phyloP scores from a whole-genome alignment of 2,329 filamentous ascomycete genomes.

The Septoria petroselini region DNA sequence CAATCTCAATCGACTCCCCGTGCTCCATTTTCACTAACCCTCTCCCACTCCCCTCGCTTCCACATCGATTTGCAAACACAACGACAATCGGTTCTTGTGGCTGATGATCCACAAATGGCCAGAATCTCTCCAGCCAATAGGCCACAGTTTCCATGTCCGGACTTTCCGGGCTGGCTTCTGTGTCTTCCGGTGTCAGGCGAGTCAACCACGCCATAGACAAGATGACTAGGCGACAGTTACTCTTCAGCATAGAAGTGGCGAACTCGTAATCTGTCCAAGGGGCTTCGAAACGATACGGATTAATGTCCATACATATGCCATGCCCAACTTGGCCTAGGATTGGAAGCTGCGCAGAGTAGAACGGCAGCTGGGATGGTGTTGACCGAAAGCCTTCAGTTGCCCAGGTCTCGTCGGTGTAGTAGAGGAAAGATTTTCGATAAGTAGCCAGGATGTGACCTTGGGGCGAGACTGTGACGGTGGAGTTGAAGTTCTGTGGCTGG shows the following conservation, averaged over 20 bases:
- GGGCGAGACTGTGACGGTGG: slow-evolving; percentile 56
- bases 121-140: slow-evolving; percentile 72
- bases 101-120: slow-evolving; percentile 51
- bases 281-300: slow-evolving; percentile 60
- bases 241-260: slow-evolving; percentile 56
- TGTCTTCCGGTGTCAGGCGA: slow-evolving; percentile 48
- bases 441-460: slow-evolving; percentile 54
- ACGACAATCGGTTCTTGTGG: slow-evolving; percentile 60
- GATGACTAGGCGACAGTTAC: slow-evolving; percentile 61
- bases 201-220: slow-evolving; percentile 79
- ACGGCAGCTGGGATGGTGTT: slow-evolving; percentile 18
- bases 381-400: slow-evolving; percentile 39
- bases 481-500: slow-evolving; percentile 51
- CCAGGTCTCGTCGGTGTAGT: slow-evolving; percentile 66
- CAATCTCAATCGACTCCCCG: slow-evolving; percentile 33
- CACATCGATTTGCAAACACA: slow-evolving; percentile 68
- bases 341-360: slow-evolving; percentile 42
- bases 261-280: slow-evolving; percentile 59
- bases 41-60: slow-evolving; percentile 51
- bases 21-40: slow-evolving; percentile 32
- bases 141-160: slow-evolving; percentile 70
- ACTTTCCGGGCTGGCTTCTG: slow-evolving; percentile 47
- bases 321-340: slow-evolving; percentile 40
- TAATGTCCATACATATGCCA: slow-evolving; percentile 59
- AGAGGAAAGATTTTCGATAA: slow-evolving; percentile 64